Percentiles rank a stretch among this genome's conserved stretches.
phyloP scores from a whole-genome alignment of 208 protist species.

The Acanthamoeba lenticulata region DNA sequence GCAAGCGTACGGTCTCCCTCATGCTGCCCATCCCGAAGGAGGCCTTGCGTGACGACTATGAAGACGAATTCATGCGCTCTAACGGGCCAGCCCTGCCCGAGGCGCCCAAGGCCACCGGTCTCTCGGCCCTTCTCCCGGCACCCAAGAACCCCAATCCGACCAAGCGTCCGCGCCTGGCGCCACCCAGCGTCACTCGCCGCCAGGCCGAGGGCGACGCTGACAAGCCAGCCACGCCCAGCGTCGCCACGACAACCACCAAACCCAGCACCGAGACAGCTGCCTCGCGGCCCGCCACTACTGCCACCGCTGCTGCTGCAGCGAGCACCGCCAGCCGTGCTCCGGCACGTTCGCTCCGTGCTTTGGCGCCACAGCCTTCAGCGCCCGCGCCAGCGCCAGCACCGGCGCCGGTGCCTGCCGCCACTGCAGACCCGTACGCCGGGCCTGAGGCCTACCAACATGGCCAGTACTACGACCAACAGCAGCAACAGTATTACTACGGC shows the following conservation, averaged over 20 bases:
- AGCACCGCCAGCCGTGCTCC: too few relatives aligned
- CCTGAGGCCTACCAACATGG: not conserved
- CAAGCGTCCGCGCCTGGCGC: not conserved
- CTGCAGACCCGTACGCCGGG: not conserved
- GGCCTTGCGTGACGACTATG: not conserved
- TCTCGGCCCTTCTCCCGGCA: not conserved
- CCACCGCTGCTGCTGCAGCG: too few relatives aligned
- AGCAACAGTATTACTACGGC: too few relatives aligned
- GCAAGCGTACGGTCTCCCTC: not conserved
- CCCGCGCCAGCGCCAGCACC: not conserved
- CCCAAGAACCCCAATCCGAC: slow-evolving; percentile 1
- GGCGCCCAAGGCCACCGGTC: not conserved
- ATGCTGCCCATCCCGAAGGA: slow-evolving; percentile 11
- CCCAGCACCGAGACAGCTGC: not conserved
- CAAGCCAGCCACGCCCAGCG: not conserved
- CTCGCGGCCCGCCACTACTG: too few relatives aligned
- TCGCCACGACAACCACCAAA: too few relatives aligned
- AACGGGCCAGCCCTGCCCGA: not conserved
- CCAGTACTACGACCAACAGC: not conserved
- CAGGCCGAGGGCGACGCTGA: not conserved
- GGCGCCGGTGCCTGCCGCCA: not conserved
- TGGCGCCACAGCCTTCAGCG: too few relatives aligned
- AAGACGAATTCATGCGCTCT: slow-evolving; percentile 9
- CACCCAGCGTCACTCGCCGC: not conserved
- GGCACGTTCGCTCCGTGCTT: too few relatives aligned